Evolutionary conservation across 139 green algal species (phyloP).

Genomic region (Tetraselmis striata): DNA sequence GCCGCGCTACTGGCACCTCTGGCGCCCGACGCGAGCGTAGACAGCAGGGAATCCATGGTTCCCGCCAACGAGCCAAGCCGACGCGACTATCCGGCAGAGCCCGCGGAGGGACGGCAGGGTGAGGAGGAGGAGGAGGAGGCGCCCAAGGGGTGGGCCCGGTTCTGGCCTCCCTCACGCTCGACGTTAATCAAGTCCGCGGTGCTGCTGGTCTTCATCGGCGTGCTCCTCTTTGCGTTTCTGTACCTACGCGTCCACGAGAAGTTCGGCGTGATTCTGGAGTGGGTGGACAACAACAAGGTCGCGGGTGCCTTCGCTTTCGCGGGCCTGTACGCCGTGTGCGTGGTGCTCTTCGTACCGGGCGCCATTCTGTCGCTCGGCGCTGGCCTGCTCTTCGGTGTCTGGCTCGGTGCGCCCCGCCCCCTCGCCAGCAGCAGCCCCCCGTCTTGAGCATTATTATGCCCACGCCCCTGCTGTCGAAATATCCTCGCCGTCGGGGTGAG

Average conservation of each 20-base stretch:
- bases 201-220: neutral
- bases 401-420: neutral
- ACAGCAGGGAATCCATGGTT: no score
- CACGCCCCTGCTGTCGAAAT: no score
- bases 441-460: no score
- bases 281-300: neutral
- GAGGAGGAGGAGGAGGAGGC: neutral
- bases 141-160: neutral
- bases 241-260: neutral
- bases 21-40: no score
- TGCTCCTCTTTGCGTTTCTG: neutral
- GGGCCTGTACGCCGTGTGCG: neutral
- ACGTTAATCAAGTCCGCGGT: neutral
- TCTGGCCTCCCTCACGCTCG: neutral
- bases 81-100: no score
- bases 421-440: no score
- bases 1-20: no score
- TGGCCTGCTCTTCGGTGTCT: neutral
- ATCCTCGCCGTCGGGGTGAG: no score
- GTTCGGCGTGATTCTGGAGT: neutral
- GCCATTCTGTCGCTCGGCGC: neutral
- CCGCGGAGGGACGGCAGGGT: no score
- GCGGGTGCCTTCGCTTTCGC: neutral
- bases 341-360: neutral
- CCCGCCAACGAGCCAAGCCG: no score